Evolutionary conservation across 2,329 filamentous ascomycete genomes (phyloP), one percentile per base, ranked within the genome.

Genomic region (Pseudofabraea citricarpa): DNA sequence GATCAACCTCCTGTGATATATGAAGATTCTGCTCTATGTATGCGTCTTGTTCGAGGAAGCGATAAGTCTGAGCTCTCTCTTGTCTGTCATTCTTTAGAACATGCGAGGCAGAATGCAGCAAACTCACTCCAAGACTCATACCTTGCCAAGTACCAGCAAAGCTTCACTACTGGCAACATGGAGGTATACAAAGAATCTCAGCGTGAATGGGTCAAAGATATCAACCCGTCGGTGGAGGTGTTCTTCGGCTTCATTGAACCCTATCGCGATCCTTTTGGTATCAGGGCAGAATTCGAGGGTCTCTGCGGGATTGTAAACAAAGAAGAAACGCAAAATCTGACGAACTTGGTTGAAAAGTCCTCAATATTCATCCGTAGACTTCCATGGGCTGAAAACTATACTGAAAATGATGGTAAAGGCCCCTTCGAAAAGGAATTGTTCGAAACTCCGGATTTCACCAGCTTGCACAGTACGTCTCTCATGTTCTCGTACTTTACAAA

Each of bases 341-440:
- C 71, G 10, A 76, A 76, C 51, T 66, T 88, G 2, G 83, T 87
- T 4, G 72, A 79, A 20, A 74, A 74, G 33, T 83, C 84, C 2
- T 73, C 77, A 20, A 70, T 68, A 41, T 81, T 85, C 62, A 87
- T 89, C 37, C 75, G 77, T 2, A 75, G 79, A 41, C 66, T 1
- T 27, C 35, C 23, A 13, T 40, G n/a, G 39, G 15, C 22, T 12
- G 32, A 16, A 45, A 10, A 38, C 15, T 8, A 23, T 36, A 19
- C 5, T 4, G 57, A 61, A 8, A 65, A 65, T 46, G 55, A 60
- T 33, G 62, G 63, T 0, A 71, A 66, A 45, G 68, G 68, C 7
- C 76, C 77, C 0, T 89, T 88, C 56, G 85, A 89, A 61, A 87
- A 87, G 57, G 77, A 80, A 55, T 75, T 78, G 41, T 89, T 89